Evolutionary conservation across 306 rosid genomes (phyloP).

Genomic region (Vigna trinervia): DNA sequence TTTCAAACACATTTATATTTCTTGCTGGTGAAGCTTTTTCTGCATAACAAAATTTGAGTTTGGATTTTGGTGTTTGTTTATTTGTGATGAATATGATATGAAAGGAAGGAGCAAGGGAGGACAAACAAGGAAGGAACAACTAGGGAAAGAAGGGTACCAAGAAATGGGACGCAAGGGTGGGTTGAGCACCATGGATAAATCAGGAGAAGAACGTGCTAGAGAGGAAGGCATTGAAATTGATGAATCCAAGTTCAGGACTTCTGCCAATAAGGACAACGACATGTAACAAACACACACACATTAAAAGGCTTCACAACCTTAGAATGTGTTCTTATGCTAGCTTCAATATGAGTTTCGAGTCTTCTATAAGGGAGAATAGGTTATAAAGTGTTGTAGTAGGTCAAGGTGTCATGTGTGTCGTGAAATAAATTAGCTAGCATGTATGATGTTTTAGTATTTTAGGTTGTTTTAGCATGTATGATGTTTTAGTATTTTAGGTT

Average conservation of each 20-base stretch:
- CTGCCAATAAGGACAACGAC: not conserved
- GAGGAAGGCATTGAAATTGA: slow-evolving; percentile 65
- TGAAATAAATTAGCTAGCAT: slow-evolving; percentile 39
- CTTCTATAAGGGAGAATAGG: not conserved
- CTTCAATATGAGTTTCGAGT: not conserved
- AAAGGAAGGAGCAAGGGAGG: slow-evolving; percentile 66
- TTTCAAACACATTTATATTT: too few relatives aligned
- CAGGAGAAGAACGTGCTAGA: slow-evolving; percentile 68
- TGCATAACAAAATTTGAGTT: too few relatives aligned
- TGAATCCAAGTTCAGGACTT: slow-evolving; percentile 65
- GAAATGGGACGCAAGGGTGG: slow-evolving; percentile 84
- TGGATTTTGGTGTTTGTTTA: too few relatives aligned
- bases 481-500: too few relatives aligned
- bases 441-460: slow-evolving; percentile 1
- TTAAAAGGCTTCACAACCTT: not conserved
- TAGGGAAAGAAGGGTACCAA: slow-evolving; percentile 60
- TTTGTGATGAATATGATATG: too few relatives aligned
- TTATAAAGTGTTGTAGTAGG: not conserved
- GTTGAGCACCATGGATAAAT: slow-evolving; percentile 59
- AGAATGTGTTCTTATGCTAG: not conserved
- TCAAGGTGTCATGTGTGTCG: slow-evolving; percentile 13
- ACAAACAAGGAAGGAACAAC: slow-evolving; percentile 68
- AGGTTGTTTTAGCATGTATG: not conserved
- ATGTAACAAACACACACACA: not conserved
- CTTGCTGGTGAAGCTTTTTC: too few relatives aligned